phyloP scores from a whole-genome alignment of 2,329 filamentous ascomycete genomes.

The Clonostachys chloroleuca region DNA sequence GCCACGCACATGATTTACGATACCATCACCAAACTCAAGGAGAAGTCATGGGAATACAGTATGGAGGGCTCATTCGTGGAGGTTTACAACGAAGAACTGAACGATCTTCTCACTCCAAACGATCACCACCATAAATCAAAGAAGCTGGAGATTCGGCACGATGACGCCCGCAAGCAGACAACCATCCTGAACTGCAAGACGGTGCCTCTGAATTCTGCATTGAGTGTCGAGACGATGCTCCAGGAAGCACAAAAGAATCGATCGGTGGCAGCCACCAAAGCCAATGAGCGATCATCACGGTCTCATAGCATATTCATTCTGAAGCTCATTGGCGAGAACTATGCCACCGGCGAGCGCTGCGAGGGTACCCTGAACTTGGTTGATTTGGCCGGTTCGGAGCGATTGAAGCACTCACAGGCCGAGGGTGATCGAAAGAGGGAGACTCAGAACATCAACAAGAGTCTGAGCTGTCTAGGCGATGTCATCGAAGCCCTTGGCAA shows the following conservation, averaged over 20 bases:
- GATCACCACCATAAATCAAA: conserved; percentile 65
- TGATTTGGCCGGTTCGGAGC: conserved; percentile 89
- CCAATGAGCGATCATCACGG: conserved; percentile 90
- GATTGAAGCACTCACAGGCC: conserved; percentile 80
- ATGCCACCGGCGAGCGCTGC: conserved; percentile 73
- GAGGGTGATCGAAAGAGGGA: conserved; percentile 87
- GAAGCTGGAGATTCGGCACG: conserved; percentile 87
- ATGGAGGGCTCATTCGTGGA: conserved; percentile 97
- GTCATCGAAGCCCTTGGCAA: conserved; percentile 91
- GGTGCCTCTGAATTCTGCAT: conserved; percentile 72
- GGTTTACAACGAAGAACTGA: conserved; percentile 96
- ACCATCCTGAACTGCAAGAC: conserved; percentile 76
- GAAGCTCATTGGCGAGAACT: conserved; percentile 68
- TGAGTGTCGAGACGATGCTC: conserved; percentile 76
- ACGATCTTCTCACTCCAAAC: conserved; percentile 68
- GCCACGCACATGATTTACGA: conserved; percentile 93
- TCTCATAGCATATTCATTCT: conserved; percentile 97
- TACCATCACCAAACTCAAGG: conserved; percentile 75
- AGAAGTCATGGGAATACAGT: conserved; percentile 90
- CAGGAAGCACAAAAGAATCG: conserved; percentile 79
- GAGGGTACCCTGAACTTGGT: conserved; percentile 95
- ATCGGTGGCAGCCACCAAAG: conserved; percentile 92
- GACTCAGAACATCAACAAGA: conserved; percentile 97
- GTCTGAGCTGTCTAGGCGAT: conserved; percentile 84
- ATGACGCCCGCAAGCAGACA: conserved; percentile 76